Evolutionary conservation across 2,329 filamentous ascomycete genomes (phyloP).

Genomic region (Fusarium xylarioides): DNA sequence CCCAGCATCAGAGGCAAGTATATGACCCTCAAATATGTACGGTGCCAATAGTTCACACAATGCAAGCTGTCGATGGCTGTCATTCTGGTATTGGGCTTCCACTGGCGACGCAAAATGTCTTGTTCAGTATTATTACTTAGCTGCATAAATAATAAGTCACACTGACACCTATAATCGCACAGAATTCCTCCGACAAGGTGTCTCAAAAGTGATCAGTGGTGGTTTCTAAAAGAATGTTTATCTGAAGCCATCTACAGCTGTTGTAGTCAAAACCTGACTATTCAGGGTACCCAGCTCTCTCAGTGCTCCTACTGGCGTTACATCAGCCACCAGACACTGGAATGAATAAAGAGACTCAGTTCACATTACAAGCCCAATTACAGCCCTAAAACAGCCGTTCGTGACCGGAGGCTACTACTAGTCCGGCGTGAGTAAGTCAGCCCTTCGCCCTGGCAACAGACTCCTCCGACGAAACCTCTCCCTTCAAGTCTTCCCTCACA

Average conservation of each 20-base stretch:
- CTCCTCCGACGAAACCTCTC: neutral
- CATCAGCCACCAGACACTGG: neutral
- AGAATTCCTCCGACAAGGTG: neutral
- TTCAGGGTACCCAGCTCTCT: neutral
- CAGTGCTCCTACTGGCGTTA: neutral
- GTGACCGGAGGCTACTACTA: neutral
- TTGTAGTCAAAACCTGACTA: neutral
- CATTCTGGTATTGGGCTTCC: neutral
- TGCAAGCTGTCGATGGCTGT: neutral
- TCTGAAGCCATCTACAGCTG: neutral
- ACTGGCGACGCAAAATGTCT: neutral
- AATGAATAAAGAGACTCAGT: slow-evolving; percentile 19
- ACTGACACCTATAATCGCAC: neutral
- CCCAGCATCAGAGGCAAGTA: neutral
- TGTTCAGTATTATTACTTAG: neutral
- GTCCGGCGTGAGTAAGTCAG: neutral
- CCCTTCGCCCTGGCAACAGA: neutral
- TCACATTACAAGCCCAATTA: neutral
- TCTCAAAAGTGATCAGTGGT: neutral
- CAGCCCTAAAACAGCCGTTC: neutral
- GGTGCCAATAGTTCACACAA: neutral
- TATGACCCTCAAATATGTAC: neutral
- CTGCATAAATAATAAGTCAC: neutral
- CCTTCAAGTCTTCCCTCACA: neutral
- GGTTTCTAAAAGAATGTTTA: neutral